Base-by-base conservation (phyloP, 495 filamentous ascomycete genomes). In the Evernia prunastri region DNA sequence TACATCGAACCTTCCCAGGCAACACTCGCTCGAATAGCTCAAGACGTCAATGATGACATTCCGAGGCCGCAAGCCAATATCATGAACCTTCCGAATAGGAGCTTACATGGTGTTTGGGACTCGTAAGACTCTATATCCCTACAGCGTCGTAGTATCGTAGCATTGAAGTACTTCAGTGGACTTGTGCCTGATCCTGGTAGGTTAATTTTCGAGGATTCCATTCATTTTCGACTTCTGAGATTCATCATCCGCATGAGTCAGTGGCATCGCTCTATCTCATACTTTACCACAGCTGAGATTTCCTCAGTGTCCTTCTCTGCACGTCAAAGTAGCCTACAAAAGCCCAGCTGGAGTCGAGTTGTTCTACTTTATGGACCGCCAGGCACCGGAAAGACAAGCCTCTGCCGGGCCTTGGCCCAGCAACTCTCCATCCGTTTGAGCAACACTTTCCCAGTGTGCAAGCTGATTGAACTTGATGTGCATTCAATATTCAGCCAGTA, bases 361-460 rank as follows among this genome's bases (percentile, higher is more conserved):
- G 61, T 83, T 13, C 71, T 86, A 20, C 73, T 86, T 35, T 75
- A 82, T 70, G 83, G 83, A 1, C 81, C 83, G n/a, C 79, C 83
- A 13, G 83, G 82, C 3, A 81, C 78, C 17, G 82, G 82, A 15
- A 85, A 85, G 64, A 79, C 77, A 11, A 79, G 74, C 27, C 68
- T 83, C 11, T 82, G 77, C 67, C 78, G 79, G 20, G 81, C 78
- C 9, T 72, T 84, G 8, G 77, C 81, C 13, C 83, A 85, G 60
- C 83, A 83, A 67, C 70, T 86, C n/a, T 76, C 81, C 39, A 84
- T 85, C 59, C 77, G 83, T 0, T 70, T 84, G 20, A 73, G 77
- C 13, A 73, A 79, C 33, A 63, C 72, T 29, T 84, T 76, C 66
- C 68, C 71, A 0, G 67, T 69, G 15, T 73, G 74, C 39, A 78